Evolutionary conservation across 225 moss, liverwort and hornwort species (phyloP).

Genomic region (Polytrichum formosum): DNA sequence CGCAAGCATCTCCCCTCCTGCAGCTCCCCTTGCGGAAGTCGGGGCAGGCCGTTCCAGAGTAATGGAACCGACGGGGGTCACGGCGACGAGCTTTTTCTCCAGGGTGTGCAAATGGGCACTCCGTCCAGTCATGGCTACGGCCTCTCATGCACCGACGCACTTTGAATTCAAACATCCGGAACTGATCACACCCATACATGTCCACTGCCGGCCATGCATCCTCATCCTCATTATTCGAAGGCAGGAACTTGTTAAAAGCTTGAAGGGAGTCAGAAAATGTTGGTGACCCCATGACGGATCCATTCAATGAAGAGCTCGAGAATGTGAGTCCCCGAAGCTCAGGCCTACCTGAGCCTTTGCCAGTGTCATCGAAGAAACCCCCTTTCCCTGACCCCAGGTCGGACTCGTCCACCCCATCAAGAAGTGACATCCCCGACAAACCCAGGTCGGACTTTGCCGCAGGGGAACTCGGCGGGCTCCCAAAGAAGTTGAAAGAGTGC

Average conservation of each 20-base stretch:
- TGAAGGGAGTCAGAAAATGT: constrained; percentile 65
- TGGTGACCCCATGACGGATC: constrained; percentile 67
- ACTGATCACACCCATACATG: constrained; percentile 98
- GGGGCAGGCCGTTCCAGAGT: constrained; percentile 95
- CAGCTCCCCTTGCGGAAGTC: constrained; percentile 98
- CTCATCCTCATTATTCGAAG: constrained; percentile 96
- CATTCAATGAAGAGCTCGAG: constrained; percentile 38
- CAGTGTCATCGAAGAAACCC: constrained; percentile 37
- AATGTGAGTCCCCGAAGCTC: constrained; percentile 39
- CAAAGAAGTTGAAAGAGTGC: constrained; percentile 54
- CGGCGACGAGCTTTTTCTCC: constrained; percentile 95
- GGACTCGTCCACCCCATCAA: constrained; percentile 59
- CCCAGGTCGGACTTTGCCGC: constrained; percentile 57
- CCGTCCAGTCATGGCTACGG: constrained; percentile 98
- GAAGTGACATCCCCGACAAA: constrained; percentile 38
- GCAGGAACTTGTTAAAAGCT: constrained; percentile 72
- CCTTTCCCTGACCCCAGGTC: constrained; percentile 43
- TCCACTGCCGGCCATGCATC: constrained; percentile 91
- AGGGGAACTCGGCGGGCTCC: constrained; percentile 58
- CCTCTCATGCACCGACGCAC: constrained; percentile 99
- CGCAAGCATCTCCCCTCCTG: constrained; percentile 91
- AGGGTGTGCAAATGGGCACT: constrained; percentile 97
- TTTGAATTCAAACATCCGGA: constrained; percentile 99
- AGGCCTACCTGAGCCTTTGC: constrained; percentile 40
- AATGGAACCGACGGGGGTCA: constrained; percentile 95